Conservation (phyloP, 1,284 basidiomycete genomes). For the Apiotrichum gamsii region DNA sequence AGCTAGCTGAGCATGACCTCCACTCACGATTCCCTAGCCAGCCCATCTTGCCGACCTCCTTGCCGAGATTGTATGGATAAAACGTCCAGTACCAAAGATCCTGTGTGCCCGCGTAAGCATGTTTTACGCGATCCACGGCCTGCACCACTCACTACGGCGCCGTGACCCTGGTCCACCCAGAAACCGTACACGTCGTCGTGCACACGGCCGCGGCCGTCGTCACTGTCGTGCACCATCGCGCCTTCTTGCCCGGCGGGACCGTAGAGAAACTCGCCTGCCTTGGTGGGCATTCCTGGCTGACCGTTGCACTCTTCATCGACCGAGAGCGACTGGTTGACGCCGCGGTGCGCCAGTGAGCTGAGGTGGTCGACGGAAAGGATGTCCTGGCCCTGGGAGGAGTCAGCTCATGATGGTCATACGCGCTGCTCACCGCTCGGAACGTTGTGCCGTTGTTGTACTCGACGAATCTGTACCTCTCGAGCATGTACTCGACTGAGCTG, state of each 20-base stretch:
- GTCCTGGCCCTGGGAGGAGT: constrained; percentile 14
- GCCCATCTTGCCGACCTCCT: constrained; percentile 37
- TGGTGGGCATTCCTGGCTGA: constrained; percentile 24
- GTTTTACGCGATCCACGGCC: neutral
- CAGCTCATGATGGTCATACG: neutral
- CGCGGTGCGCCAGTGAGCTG: constrained; percentile 18
- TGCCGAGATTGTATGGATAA: constrained; percentile 46
- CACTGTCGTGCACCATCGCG: constrained; percentile 9
- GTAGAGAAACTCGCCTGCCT: constrained; percentile 31
- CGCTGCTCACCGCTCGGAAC: neutral
- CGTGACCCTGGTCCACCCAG: constrained; percentile 37
- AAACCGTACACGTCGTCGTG: constrained; percentile 40
- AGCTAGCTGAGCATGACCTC: neutral
- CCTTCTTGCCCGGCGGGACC: constrained; percentile 32
- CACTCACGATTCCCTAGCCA: constrained; percentile 42
- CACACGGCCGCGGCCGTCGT: constrained; percentile 27
- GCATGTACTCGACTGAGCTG: constrained; percentile 40
- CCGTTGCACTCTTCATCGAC: constrained; percentile 33
- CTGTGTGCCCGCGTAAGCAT: constrained; percentile 17
- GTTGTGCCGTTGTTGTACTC: constrained; percentile 16
- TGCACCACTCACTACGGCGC: constrained; percentile 33
- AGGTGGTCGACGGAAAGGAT: constrained; percentile 19
- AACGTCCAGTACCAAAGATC: constrained; percentile 45
- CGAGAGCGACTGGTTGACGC: constrained; percentile 21
- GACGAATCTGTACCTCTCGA: constrained; percentile 31